These are phyloP conservation scores for Raphanus hybrid DNA, from an alignment of 441 rosid species.

Conservation along the genomic window DNA sequence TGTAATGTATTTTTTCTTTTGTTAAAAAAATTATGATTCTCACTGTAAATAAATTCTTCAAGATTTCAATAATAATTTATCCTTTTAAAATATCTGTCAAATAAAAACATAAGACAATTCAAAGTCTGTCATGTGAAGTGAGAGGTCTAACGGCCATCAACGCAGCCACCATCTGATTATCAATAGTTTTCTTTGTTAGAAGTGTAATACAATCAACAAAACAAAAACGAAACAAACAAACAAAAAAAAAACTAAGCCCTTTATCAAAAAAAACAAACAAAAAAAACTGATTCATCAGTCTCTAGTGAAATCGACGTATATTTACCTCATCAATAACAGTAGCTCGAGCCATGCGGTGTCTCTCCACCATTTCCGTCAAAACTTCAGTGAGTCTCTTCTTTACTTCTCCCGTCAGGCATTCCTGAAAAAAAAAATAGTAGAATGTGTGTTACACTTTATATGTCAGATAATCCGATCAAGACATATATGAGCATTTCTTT, in stretches of 20 bases:
- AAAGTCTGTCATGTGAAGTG: not conserved
- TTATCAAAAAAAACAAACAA: too few species aligned
- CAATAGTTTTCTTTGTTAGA: too few species aligned
- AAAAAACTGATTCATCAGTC: too few species aligned
- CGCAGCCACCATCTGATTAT: too few species aligned
- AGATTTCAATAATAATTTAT: not conserved
- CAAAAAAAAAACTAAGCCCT: too few species aligned
- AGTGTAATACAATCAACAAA: too few species aligned
- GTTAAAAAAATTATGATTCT: not conserved
- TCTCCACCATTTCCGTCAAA: conserved; percentile 76
- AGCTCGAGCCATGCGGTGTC: conserved; percentile 79
- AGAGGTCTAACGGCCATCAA: too few species aligned
- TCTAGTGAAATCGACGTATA: too few species aligned
- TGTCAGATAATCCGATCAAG: not conserved
- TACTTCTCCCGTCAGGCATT: conserved; percentile 84
- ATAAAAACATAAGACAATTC: not conserved
- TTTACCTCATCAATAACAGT: conserved; percentile 83
- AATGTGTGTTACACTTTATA: not conserved
- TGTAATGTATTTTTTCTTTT: too few species aligned
- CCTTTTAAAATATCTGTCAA: not conserved
- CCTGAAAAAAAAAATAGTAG: too few species aligned
- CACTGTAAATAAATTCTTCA: not conserved
- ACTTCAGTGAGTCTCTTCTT: conserved; percentile 72
- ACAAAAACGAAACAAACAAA: too few species aligned
- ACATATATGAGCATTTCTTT: conserved; percentile 6